A percentile compares a stretch with the other conserved stretches of the same genome.
Conservation (phyloP, 2,329 filamentous ascomycete genomes). For the Colletotrichum spaethianum region DNA sequence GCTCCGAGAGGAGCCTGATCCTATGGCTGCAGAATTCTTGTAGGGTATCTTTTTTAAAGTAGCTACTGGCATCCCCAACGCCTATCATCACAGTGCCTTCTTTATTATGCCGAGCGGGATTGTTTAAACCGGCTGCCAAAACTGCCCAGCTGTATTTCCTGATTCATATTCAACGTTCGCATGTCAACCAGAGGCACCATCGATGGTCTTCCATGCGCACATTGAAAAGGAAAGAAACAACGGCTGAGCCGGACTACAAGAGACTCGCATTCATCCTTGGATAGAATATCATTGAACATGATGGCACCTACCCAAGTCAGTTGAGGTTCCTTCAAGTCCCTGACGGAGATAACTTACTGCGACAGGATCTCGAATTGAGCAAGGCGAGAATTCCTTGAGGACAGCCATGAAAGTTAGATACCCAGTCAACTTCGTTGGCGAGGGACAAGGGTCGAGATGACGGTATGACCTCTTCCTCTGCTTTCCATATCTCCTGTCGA, state of each 20-base stretch:
- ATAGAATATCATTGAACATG: slow-evolving; percentile 86
- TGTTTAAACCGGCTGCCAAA: slow-evolving; percentile 39
- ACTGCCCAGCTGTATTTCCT: neutral
- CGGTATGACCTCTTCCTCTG: slow-evolving; percentile 61
- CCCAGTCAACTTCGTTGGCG: slow-evolving; percentile 61
- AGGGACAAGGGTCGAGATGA: neutral
- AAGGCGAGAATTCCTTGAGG: slow-evolving; percentile 83
- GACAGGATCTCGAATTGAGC: slow-evolving; percentile 81
- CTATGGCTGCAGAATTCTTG: neutral
- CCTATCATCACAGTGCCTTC: neutral
- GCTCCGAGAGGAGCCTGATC: no score
- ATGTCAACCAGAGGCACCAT: slow-evolving; percentile 75
- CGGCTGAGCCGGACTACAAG: slow-evolving; percentile 70
- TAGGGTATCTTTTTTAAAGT: slow-evolving; percentile 13
- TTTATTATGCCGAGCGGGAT: neutral
- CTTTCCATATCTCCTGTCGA: slow-evolving; percentile 80
- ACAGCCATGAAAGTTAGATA: slow-evolving; percentile 75
- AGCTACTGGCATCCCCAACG: neutral
- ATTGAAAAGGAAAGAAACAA: slow-evolving; percentile 85
- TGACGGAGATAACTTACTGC: slow-evolving; percentile 63
- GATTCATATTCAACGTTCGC: slow-evolving; percentile 44
- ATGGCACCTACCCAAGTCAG: slow-evolving; percentile 67
- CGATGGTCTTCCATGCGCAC: slow-evolving; percentile 82
- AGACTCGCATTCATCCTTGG: slow-evolving; percentile 67
- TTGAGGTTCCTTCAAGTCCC: slow-evolving; percentile 24